phyloP scores from a whole-genome alignment of 768 basidiomycete species.

The Leccinellum albellum region DNA sequence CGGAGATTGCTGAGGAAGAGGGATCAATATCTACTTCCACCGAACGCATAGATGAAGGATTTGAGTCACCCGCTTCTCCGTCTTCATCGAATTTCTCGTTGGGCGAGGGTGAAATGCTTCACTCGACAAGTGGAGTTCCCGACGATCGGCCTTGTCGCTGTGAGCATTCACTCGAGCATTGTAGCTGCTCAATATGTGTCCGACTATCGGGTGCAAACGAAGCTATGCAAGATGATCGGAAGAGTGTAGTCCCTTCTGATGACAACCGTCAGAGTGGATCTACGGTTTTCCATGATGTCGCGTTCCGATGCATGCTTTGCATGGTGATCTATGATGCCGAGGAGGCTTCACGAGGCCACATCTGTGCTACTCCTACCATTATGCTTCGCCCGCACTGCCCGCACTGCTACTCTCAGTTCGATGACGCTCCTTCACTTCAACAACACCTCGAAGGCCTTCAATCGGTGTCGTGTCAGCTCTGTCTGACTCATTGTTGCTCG shows the following conservation, averaged over 20 bases:
- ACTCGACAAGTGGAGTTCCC: neutral
- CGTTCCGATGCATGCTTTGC: conserved; percentile 16
- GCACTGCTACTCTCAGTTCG: conserved; percentile 22
- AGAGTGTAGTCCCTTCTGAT: neutral
- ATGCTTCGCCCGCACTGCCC: conserved; percentile 18
- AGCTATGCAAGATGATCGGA: neutral
- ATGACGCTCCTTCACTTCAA: conserved; percentile 13
- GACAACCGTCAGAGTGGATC: neutral
- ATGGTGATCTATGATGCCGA: conserved; percentile 11
- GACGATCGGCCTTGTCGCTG: neutral
- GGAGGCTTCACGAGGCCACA: conserved; percentile 9
- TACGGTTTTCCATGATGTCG: neutral
- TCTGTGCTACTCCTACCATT: conserved; percentile 9
- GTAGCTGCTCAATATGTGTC: conserved; percentile 8
- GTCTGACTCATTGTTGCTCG: conserved; percentile 20
- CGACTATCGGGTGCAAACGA: neutral
- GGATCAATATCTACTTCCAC: neutral
- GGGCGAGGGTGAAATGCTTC: conserved; percentile 9
- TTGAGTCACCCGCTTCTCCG: neutral
- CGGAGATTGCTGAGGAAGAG: neutral
- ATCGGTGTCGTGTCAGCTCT: conserved; percentile 19
- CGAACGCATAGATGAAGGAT: neutral
- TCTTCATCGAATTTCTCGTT: conserved; percentile 3
- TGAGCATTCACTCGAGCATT: neutral
- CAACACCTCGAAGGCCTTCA: conserved; percentile 15